phyloP scores from a whole-genome alignment of 1,139 yeast species.

The Schwanniomyces etchellsii region DNA sequence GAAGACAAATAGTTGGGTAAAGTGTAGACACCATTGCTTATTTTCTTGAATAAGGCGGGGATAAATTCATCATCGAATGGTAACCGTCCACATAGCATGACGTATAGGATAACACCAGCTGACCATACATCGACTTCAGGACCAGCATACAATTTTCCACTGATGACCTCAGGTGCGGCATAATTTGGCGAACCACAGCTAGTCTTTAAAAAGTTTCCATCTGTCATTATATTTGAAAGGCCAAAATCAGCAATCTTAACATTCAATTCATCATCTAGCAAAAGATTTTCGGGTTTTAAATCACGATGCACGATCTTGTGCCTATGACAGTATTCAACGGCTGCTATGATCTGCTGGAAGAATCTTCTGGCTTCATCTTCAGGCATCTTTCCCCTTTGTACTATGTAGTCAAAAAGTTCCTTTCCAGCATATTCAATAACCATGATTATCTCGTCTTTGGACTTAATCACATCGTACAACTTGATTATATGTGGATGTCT shows the following conservation, averaged over 20 bases:
- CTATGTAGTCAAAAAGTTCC: constrained; percentile 92
- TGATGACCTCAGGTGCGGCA: constrained; percentile 97
- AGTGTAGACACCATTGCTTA: constrained; percentile 90
- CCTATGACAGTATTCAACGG: constrained; percentile 96
- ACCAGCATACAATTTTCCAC: constrained; percentile 95
- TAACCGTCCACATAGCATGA: constrained; percentile 93
- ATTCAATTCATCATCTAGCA: constrained; percentile 84
- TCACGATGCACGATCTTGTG: constrained; percentile 98
- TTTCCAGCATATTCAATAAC: constrained; percentile 96
- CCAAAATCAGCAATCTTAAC: constrained; percentile 98
- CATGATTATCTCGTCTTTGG: constrained; percentile 95
- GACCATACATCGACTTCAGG: constrained; percentile 99
- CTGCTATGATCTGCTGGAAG: constrained; percentile 96
- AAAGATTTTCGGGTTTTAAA: constrained; percentile 88
- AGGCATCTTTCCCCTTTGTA: constrained; percentile 90
- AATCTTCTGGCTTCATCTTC: constrained; percentile 93
- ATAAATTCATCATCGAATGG: constrained; percentile 98
- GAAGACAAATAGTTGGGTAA: constrained; percentile 83
- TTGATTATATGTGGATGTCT: constrained; percentile 98
- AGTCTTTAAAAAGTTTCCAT: constrained; percentile 92
- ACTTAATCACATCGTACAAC: constrained; percentile 91
- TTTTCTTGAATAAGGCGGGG: constrained; percentile 92
- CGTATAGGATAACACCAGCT: constrained; percentile 92
- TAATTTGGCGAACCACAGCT: constrained; percentile 97
- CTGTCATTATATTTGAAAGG: constrained; percentile 93